Conservation (phyloP, 371 early-diverging fungal species). For the Rhizomucor miehei region DNA sequence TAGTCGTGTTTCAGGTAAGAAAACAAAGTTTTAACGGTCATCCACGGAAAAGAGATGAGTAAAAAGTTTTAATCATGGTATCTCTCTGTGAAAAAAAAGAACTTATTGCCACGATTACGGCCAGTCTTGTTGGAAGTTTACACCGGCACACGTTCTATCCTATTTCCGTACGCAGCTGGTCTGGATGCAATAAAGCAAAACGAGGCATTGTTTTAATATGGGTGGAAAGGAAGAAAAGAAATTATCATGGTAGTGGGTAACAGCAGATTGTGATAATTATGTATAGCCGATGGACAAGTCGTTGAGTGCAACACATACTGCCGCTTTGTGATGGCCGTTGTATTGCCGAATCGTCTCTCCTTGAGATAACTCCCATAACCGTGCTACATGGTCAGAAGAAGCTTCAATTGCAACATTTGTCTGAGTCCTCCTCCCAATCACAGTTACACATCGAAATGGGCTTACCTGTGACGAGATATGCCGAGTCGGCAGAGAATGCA, state of each 20-base stretch:
- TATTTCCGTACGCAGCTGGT: slow-evolving; percentile 34
- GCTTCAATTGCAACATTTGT: slow-evolving; percentile 45
- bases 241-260: neutral
- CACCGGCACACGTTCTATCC: slow-evolving; percentile 51
- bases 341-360: slow-evolving; percentile 89
- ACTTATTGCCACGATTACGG: slow-evolving; percentile 50
- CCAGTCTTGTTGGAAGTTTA: slow-evolving; percentile 54
- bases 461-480: slow-evolving; percentile 82
- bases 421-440: too few species aligned
- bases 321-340: slow-evolving; percentile 89
- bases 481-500: slow-evolving; percentile 90
- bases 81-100: slow-evolving; percentile 23
- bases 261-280: slow-evolving; percentile 6
- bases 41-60: neutral
- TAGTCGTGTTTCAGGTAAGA: slow-evolving; percentile 69
- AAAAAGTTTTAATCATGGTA: neutral
- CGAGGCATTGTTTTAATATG: neutral
- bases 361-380: slow-evolving; percentile 81
- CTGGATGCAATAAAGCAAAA: neutral
- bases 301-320: slow-evolving; percentile 89
- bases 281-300: slow-evolving; percentile 63
- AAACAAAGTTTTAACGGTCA: neutral
- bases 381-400: slow-evolving; percentile 85
- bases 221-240: neutral
- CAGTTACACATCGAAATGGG: neutral